These are phyloP conservation scores for Centaurea solstitialis DNA, from an alignment of 129 eudicot genomes.

Conservation along the genomic window DNA sequence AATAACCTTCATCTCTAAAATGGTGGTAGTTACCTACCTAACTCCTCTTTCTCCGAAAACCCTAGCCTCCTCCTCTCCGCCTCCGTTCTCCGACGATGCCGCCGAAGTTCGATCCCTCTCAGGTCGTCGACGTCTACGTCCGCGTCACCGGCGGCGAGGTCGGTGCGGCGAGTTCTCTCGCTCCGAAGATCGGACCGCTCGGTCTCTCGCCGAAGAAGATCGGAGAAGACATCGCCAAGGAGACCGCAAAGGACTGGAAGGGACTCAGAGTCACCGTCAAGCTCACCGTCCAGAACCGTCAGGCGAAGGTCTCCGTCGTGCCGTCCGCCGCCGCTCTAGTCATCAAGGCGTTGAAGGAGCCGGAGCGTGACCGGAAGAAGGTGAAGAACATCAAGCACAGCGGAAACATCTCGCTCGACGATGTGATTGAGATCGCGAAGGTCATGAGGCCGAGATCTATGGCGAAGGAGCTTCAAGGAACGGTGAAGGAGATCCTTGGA, in stretches of 20 bases:
- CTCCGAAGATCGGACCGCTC: constrained; percentile 77
- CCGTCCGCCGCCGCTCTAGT: constrained; percentile 87
- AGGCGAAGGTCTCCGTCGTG: constrained; percentile 82
- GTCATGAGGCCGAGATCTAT: constrained; percentile 61
- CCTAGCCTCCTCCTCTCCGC: constrained; percentile 22
- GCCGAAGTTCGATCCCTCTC: constrained; percentile 69
- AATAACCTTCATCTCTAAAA: not conserved
- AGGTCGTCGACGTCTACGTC: constrained; percentile 74
- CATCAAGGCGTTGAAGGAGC: constrained; percentile 77
- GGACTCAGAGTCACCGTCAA: constrained; percentile 86
- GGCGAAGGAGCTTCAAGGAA: constrained; percentile 67
- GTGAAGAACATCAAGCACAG: constrained; percentile 64
- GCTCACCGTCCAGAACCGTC: constrained; percentile 85
- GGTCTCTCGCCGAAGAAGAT: constrained; percentile 80
- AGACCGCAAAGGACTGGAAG: constrained; percentile 85
- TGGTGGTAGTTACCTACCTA: not conserved
- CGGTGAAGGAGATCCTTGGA: constrained; percentile 67
- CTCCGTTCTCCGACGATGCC: constrained; percentile 41
- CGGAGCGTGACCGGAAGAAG: constrained; percentile 73
- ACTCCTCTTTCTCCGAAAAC: constrained; percentile 14
- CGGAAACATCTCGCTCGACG: constrained; percentile 63
- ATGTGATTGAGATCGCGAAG: constrained; percentile 70
- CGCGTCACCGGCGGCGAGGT: constrained; percentile 81
- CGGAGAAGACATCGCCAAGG: constrained; percentile 80
- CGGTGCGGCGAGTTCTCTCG: constrained; percentile 74